Conservation (phyloP, 768 basidiomycete genomes). For the Phlebiopsis gigantea region DNA sequence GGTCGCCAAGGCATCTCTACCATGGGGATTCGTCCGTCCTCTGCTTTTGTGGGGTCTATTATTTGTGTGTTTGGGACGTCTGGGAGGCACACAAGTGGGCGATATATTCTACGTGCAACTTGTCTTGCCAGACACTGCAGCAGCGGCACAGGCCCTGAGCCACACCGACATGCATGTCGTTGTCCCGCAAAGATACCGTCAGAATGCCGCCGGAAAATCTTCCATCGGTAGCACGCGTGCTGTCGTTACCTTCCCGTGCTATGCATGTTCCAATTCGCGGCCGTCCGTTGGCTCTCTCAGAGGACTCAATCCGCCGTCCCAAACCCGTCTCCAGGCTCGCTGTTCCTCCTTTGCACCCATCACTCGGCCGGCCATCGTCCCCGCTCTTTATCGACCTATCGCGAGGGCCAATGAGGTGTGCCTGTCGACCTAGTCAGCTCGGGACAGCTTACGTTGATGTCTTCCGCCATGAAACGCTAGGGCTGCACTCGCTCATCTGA, state of each 20-base stretch:
- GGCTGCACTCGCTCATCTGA: background rate
- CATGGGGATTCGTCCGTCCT: slow-evolving; percentile 4
- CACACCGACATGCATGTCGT: background rate
- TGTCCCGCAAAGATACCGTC: slow-evolving; percentile 3
- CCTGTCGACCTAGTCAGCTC: background rate
- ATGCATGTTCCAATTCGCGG: background rate
- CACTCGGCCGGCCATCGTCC: background rate
- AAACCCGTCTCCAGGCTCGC: background rate
- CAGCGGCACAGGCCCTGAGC: too few species aligned
- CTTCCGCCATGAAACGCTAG: background rate
- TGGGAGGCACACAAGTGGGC: too few species aligned
- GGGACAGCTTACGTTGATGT: background rate
- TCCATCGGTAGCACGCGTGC: background rate
- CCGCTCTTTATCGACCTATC: background rate
- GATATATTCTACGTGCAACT: too few species aligned
- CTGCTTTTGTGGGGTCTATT: background rate
- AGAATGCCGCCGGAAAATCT: background rate
- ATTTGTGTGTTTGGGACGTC: too few species aligned
- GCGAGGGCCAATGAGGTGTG: background rate
- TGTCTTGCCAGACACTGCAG: too few species aligned
- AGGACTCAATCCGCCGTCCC: background rate
- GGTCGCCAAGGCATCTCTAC: slow-evolving; percentile 3
- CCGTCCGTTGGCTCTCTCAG: background rate
- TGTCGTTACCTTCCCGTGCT: background rate
- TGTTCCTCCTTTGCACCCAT: background rate